Conservation (phyloP, 169 alveolate species). For the Plasmodium vivax region DNA sequence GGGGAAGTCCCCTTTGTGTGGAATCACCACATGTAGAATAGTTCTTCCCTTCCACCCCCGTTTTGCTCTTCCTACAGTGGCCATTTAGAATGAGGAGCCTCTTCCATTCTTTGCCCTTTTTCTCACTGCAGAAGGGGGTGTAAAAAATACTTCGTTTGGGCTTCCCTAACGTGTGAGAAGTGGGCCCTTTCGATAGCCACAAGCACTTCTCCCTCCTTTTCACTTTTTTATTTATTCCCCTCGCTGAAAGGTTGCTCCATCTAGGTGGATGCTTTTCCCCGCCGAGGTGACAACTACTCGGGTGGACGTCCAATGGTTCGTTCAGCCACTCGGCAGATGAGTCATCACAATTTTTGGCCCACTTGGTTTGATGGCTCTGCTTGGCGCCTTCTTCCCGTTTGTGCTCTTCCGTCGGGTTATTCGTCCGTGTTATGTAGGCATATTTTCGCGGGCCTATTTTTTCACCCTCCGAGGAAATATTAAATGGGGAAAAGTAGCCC, state of each 20-base stretch:
- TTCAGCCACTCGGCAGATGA: background rate
- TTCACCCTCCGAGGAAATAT: background rate
- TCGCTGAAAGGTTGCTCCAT: background rate
- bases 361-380: background rate
- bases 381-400: background rate
- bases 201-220: background rate
- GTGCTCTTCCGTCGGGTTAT: background rate
- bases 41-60: background rate
- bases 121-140: background rate
- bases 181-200: background rate
- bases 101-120: background rate
- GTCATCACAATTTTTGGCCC: background rate
- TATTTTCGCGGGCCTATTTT: background rate
- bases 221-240: conserved; percentile 12
- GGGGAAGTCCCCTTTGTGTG: background rate
- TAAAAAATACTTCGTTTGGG: background rate
- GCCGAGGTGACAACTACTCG: background rate
- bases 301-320: background rate
- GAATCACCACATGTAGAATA: background rate
- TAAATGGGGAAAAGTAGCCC: background rate
- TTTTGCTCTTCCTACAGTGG: background rate
- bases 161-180: background rate
- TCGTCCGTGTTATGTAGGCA: background rate
- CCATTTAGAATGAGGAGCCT: background rate
- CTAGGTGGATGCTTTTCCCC: background rate